Percentiles rank a stretch among this genome's conserved stretches.
These are phyloP conservation scores for Eucalyptus dawsonii DNA, from an alignment of 345 rosid genomes.

Conservation along the genomic window DNA sequence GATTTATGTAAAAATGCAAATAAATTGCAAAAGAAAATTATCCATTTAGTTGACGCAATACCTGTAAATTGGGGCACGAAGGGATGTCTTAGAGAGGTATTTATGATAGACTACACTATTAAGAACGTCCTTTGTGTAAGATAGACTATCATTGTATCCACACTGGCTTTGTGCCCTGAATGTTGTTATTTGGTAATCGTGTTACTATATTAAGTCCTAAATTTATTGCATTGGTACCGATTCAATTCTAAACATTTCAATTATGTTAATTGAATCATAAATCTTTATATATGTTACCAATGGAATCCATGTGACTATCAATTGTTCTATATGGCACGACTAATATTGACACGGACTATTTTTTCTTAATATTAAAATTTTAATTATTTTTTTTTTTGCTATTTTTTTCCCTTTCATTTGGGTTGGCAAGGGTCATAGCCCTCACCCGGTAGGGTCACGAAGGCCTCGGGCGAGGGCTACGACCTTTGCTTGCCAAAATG, in stretches of 20 bases:
- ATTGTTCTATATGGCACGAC: too few relatives aligned
- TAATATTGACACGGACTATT: fast-evolving
- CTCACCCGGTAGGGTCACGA: background rate
- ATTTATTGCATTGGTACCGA: fast-evolving
- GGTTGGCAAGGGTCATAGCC: background rate
- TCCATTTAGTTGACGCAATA: too few relatives aligned
- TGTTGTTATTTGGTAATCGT: too few relatives aligned
- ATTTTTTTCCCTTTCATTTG: background rate
- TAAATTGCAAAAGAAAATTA: too few relatives aligned
- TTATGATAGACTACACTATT: background rate
- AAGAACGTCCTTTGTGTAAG: background rate
- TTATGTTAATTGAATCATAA: too few relatives aligned
- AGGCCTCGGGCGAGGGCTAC: background rate
- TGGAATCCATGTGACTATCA: background rate
- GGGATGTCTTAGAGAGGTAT: background rate
- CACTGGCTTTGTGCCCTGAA: too few relatives aligned
- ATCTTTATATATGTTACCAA: background rate
- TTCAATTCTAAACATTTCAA: too few relatives aligned
- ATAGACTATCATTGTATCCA: background rate
- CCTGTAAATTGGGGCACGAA: too few relatives aligned
- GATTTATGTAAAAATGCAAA: too few relatives aligned
- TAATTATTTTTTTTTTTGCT: too few relatives aligned
- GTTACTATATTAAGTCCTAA: background rate
- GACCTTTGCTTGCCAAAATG: background rate
- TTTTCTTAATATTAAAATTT: too few relatives aligned